Base-by-base conservation (phyloP, 2,329 filamentous ascomycete genomes). In the Fusarium sp. region DNA sequence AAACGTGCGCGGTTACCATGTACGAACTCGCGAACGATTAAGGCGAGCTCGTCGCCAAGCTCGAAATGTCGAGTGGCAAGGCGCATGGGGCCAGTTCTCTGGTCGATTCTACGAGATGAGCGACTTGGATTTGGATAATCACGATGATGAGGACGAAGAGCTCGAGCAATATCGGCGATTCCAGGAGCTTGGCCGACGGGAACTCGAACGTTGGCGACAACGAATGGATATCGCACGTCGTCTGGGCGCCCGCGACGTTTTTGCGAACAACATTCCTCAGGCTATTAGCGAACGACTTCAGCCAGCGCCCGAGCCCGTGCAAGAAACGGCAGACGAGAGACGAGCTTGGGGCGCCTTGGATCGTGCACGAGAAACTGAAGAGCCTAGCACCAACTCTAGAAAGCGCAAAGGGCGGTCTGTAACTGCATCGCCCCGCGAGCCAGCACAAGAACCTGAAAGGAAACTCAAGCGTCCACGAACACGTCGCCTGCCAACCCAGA, bases 311-410 rank as follows among this genome's bases (percentile, higher is more conserved):
- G 86, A 89, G 43, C 88, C 81, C 1, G 78, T 82, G 18, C 80
- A 89, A 40, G 92, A 97, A 79, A 92, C 91, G 10, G 83, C 90
- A 43, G 94, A 97, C 72, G 94, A 97, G 79, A 86, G 91, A 56
- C 87, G 90, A 61, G 93, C 95, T 6, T 98, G 95, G 96, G 93
- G 94, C 67, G 93, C 92, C 21, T 90, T 98, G 68, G 94, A 98
- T 72, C 92, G 91, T 78, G 94, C 93, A 45, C 88, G 93, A 69
- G 91, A 94, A 65, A 86, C 88, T 20, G 87, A 92, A 68, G 85
- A 83, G 66, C 80, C 85, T 23, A 79, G 75, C 54, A 80, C 86
- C 43, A 85, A 82, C 66, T 82, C 84, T 54, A 89, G 92, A 63
- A 94, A 97, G 81, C 89, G 94, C 55, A 96, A 93, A 76, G 83